Conservation (phyloP, 1,139 yeast species). For the Saccharomyces hybrid region DNA sequence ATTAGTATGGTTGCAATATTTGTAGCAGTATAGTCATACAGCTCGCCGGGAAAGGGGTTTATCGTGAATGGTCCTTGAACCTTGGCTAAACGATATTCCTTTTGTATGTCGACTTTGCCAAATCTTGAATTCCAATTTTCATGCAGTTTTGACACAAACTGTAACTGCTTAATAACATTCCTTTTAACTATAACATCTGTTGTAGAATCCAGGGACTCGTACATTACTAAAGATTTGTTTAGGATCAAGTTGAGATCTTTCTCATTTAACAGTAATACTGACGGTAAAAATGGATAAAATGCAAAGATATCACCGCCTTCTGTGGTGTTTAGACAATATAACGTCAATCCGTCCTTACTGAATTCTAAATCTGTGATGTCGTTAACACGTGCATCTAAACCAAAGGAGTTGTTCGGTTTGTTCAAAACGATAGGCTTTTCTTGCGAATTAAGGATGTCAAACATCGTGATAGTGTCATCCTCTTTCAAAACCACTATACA, state of each 20-base stretch:
- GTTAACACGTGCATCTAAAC: constrained; percentile 26
- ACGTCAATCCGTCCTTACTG: constrained; percentile 41
- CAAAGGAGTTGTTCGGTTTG: constrained; percentile 14
- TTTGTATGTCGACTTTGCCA: constrained; percentile 8
- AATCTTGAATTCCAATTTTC: constrained; percentile 8
- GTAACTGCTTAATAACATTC: constrained; percentile 28
- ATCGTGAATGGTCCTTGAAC: constrained; percentile 49
- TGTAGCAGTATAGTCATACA: constrained; percentile 40
- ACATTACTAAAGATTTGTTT: constrained; percentile 36
- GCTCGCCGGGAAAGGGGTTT: constrained; percentile 43
- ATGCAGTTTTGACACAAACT: constrained; percentile 23
- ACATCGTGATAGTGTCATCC: constrained; percentile 34
- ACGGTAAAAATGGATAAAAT: constrained; percentile 51
- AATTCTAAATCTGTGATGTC: constrained; percentile 37
- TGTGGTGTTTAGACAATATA: constrained; percentile 38
- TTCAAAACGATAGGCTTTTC: constrained; percentile 17
- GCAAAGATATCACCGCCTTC: constrained; percentile 50
- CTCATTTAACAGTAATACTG: constrained; percentile 33
- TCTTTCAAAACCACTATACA: constrained; percentile 36
- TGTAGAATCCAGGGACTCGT: constrained; percentile 20
- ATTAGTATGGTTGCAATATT: constrained; percentile 32
- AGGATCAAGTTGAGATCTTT: constrained; percentile 35
- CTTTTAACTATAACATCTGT: constrained; percentile 15
- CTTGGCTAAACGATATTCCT: constrained; percentile 11
- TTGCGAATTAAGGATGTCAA: constrained; percentile 30